Base-by-base conservation (phyloP, 1,139 yeast species). In the Nakaseomyces bracarensis region DNA sequence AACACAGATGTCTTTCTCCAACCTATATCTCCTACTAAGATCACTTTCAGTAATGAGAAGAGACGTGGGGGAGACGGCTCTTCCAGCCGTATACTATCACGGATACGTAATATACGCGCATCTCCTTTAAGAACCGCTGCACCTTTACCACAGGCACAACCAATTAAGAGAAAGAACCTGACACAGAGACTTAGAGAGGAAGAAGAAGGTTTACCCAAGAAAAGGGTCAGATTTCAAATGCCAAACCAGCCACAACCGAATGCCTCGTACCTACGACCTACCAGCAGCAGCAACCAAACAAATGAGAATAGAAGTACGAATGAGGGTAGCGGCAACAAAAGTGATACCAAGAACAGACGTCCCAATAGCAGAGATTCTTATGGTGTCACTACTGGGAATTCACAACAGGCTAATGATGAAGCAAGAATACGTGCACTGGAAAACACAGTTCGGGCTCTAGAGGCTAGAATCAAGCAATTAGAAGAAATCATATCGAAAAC, bases 401-500 rank as follows among this genome's bases (percentile, higher is more conserved):
- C n/a, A n/a, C n/a, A n/a, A n/a, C n/a, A n/a, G n/a, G n/a, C n/a
- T n/a, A n/a, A n/a, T 13, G n/a, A 9, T 11, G 14, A 11, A 18
- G 22, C 36, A 7, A 21, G 26, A 13, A 20, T 21, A 21, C 26
- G 19, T 7, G 11, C 15, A 10, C n/a, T 33, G 11, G 36, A 33
- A 21, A 16, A 21, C 25, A 61, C 15, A 71, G 69, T 38, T 91
- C 82, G 48, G 68, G 72, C 19, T 79, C 84, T 10, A 70, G 84
- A 46, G 80, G 82, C 43, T 74, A 75, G 52, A 89, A 13, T 33
- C 15, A 33, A 33, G 21, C 26, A 33, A 13, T 26, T 86, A 11
- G 73, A 30, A 74, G 44, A 93, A 86, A 54, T 77, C 93, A 0
- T 70, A 89, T 64, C 82, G 82, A 59, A 87, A 86, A 58, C 70